phyloP scores from a whole-genome alignment of 2,329 filamentous ascomycete species.

The Trichoderma pleuroti region DNA sequence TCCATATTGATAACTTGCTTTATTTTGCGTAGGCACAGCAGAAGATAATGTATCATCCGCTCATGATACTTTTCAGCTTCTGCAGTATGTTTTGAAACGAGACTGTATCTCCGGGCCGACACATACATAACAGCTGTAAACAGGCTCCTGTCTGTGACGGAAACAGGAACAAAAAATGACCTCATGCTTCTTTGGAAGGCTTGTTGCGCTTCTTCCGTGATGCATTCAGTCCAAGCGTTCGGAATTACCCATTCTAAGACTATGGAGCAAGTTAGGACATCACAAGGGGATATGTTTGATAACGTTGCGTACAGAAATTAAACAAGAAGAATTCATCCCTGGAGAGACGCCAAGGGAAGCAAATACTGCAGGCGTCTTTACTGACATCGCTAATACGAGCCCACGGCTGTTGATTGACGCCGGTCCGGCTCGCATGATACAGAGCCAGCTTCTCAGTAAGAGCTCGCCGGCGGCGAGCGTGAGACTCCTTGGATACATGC shows the following conservation, averaged over 20 bases:
- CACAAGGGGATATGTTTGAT: not conserved
- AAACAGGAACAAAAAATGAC: not conserved
- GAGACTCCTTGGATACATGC: not conserved
- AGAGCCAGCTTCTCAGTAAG: not conserved
- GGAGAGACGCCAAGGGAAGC: not conserved
- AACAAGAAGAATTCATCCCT: not conserved
- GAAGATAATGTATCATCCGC: not conserved
- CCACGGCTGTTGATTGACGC: not conserved
- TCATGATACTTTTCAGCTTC: not conserved
- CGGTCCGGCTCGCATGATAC: not conserved
- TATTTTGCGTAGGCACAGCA: not conserved
- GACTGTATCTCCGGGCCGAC: not conserved
- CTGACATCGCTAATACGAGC: not conserved
- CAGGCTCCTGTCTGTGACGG: not conserved
- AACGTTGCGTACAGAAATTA: not conserved
- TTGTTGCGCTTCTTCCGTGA: not conserved
- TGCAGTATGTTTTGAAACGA: not conserved
- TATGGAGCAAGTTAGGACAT: not conserved
- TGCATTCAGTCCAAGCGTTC: not conserved
- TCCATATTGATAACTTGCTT: not conserved
- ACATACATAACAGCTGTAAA: not conserved
- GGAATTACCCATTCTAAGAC: conserved; percentile 1
- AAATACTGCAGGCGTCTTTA: not conserved
- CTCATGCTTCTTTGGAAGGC: not conserved
- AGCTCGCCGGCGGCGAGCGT: not conserved